Conservation (phyloP, 2,329 filamentous ascomycete genomes). For the Phialophora chinensis region DNA sequence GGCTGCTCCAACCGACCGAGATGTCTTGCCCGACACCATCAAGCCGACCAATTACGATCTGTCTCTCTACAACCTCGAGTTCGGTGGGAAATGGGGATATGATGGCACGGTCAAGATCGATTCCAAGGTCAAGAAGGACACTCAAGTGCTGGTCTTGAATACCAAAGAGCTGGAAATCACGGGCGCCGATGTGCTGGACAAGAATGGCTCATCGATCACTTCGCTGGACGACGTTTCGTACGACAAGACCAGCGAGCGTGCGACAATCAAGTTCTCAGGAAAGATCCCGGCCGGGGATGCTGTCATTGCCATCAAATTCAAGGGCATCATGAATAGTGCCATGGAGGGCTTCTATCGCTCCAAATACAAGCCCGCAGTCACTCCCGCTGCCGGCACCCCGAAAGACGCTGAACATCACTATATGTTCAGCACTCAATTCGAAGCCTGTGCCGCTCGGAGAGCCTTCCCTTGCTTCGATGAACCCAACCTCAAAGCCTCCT, state of each 20-base stretch:
- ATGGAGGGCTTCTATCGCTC: slow-evolving; percentile 95
- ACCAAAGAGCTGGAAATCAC: slow-evolving; percentile 80
- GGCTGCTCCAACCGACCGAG: slow-evolving; percentile 51
- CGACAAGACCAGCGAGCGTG: slow-evolving; percentile 82
- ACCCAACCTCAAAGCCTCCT: slow-evolving; percentile 94
- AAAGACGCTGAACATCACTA: slow-evolving; percentile 66
- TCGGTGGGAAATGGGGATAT: slow-evolving; percentile 76
- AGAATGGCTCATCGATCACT: slow-evolving; percentile 48
- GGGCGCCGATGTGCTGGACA: slow-evolving; percentile 66
- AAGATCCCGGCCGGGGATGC: slow-evolving; percentile 73
- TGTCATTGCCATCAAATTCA: slow-evolving; percentile 72
- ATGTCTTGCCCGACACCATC: slow-evolving; percentile 59
- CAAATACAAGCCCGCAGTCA: slow-evolving; percentile 82
- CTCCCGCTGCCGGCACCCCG: slow-evolving; percentile 77
- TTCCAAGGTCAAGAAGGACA: slow-evolving; percentile 71
- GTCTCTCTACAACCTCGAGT: slow-evolving; percentile 78
- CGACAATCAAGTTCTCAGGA: slow-evolving; percentile 75
- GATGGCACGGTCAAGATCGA: slow-evolving; percentile 84
- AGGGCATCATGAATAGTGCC: slow-evolving; percentile 82
- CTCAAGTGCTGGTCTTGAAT: slow-evolving; percentile 82
- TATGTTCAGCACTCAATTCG: slow-evolving; percentile 96
- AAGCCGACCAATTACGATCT: slow-evolving; percentile 87
- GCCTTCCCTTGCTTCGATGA: slow-evolving; percentile 99
- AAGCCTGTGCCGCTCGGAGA: slow-evolving; percentile 90
- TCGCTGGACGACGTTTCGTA: slow-evolving; percentile 67